Conservation (phyloP, 2,329 filamentous ascomycete species). For the Hyphodiscus sp. region DNA sequence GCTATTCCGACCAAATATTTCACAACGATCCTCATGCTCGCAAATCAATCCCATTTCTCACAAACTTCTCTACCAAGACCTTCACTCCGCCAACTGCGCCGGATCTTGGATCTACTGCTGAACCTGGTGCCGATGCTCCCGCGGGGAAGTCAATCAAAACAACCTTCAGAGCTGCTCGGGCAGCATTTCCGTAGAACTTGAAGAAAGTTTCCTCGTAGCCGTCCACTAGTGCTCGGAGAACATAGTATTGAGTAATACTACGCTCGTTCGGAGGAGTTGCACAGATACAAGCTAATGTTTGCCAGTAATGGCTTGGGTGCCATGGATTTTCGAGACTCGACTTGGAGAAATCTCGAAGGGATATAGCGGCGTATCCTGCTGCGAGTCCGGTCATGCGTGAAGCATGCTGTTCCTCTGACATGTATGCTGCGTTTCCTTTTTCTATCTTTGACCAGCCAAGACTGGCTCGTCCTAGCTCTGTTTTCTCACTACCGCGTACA, state of each 20-base stretch:
- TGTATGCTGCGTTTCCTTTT: constrained; percentile 40
- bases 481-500: constrained; percentile 68
- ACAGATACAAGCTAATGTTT: constrained; percentile 65
- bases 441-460: constrained; percentile 63
- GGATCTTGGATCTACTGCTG: background rate
- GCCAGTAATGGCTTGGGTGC: constrained; percentile 79
- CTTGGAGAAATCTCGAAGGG: constrained; percentile 74
- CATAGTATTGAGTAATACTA: constrained; percentile 66
- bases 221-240: constrained; percentile 66
- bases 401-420: constrained; percentile 65
- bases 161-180: constrained; percentile 60
- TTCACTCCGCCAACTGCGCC: constrained; percentile 2
- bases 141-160: constrained; percentile 69
- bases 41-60: background rate
- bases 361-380: constrained; percentile 76
- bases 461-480: constrained; percentile 55
- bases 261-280: constrained; percentile 63
- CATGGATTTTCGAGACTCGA: constrained; percentile 63
- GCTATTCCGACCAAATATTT: background rate
- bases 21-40: background rate
- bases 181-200: constrained; percentile 72
- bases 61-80: constrained; percentile 8
- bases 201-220: constrained; percentile 71
- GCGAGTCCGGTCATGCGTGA: constrained; percentile 80
- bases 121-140: background rate